A percentile compares a stretch with the other conserved stretches of the same genome.
phyloP scores from a whole-genome alignment of 2,329 filamentous ascomycete species.

The Chrysoporthe cubensis region DNA sequence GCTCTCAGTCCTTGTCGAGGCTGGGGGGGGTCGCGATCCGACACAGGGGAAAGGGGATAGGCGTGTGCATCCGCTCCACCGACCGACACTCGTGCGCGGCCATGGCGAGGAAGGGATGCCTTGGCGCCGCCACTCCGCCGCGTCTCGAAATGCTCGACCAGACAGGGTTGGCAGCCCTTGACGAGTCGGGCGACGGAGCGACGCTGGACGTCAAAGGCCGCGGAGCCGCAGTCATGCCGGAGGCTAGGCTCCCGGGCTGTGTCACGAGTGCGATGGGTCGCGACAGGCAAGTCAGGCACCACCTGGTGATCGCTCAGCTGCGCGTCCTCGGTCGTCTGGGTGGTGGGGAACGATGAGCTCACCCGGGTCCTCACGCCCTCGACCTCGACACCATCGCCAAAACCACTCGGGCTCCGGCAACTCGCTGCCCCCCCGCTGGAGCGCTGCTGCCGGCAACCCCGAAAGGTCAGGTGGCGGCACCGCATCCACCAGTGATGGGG shows the following conservation, averaged over 20 bases:
- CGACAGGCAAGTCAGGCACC: neutral
- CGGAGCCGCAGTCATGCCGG: neutral
- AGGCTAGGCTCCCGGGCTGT: neutral
- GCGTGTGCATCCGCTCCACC: neutral
- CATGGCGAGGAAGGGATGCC: neutral
- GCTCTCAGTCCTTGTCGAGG: neutral
- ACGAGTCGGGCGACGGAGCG: slow-evolving; percentile 10
- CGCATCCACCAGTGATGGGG: neutral
- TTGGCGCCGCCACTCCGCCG: slow-evolving; percentile 3
- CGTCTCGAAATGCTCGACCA: neutral
- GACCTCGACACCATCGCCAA: neutral
- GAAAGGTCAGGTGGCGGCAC: slow-evolving; percentile 1
- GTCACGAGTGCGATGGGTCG: neutral
- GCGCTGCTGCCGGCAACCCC: slow-evolving; percentile 7
- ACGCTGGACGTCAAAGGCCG: neutral
- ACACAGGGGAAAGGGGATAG: neutral
- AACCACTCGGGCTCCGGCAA: neutral
- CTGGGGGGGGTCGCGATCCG: neutral
- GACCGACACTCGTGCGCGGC: neutral
- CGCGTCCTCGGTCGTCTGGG: neutral
- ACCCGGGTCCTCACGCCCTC: neutral
- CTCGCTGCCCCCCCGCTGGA: neutral
- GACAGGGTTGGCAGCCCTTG: neutral
- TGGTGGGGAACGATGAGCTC: neutral
- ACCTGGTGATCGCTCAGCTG: neutral